These are phyloP conservation scores for Cryphonectria nitschkei DNA, from an alignment of 2,329 filamentous ascomycete genomes.

Conservation along the genomic window DNA sequence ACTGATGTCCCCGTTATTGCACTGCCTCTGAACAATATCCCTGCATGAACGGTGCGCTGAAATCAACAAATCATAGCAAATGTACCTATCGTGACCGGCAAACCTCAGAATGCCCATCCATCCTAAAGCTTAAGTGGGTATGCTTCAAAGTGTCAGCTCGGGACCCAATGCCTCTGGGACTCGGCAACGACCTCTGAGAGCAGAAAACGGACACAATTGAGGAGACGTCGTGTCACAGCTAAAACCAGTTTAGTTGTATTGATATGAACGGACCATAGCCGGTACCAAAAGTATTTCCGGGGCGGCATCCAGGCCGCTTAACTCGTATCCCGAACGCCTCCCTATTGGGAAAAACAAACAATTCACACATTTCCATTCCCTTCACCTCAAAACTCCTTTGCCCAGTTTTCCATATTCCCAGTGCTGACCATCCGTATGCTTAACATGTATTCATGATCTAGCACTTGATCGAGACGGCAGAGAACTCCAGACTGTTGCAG, in stretches of 20 bases:
- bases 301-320: neutral
- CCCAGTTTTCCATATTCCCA: neutral
- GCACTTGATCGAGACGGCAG: neutral
- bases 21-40: neutral
- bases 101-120: neutral
- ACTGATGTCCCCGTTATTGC: neutral
- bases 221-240: neutral
- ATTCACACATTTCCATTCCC: neutral
- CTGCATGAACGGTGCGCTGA: neutral
- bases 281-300: neutral
- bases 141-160: neutral
- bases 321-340: neutral
- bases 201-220: neutral
- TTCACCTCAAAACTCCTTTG: neutral
- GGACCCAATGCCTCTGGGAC: neutral
- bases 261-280: neutral
- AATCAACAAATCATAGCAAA: neutral
- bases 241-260: neutral
- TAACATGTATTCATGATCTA: neutral
- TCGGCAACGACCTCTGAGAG: neutral
- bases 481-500: neutral
- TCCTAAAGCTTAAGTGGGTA: neutral
- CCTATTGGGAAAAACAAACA: neutral
- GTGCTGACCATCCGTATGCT: neutral
- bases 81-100: neutral